phyloP scores from a whole-genome alignment of 2,329 filamentous ascomycete species.

The Karstenula rhodostoma region DNA sequence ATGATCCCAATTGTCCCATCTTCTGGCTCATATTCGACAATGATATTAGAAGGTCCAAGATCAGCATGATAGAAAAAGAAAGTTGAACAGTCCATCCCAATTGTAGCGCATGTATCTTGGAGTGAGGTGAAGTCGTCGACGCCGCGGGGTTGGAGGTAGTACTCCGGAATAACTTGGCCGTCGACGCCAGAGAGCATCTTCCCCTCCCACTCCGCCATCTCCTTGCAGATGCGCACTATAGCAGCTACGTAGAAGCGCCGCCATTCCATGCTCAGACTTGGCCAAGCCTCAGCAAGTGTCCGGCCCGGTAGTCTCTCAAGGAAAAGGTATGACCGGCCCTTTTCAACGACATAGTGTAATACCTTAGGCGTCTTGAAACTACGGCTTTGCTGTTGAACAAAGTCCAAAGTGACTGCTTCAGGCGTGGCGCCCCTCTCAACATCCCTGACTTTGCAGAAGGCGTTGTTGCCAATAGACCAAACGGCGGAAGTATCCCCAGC shows the following conservation, averaged over 20 bases:
- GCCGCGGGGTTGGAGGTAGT: conserved; percentile 6
- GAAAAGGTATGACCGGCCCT: conserved; percentile 37
- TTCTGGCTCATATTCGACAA: conserved; percentile 30
- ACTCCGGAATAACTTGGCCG: conserved; percentile 12
- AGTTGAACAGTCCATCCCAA: conserved; percentile 39
- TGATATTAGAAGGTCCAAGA: conserved; percentile 41
- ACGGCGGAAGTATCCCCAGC: conserved; percentile 30
- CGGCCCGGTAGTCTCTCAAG: conserved; percentile 31
- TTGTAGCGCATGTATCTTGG: conserved; percentile 1
- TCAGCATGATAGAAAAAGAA: conserved; percentile 43
- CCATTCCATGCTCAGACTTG: conserved; percentile 30
- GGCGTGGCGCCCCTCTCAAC: conserved; percentile 19
- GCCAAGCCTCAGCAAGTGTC: conserved; percentile 36
- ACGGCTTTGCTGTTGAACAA: conserved; percentile 16
- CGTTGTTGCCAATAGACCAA: conserved; percentile 24
- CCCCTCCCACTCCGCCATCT: conserved; percentile 20
- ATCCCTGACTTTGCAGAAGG: conserved; percentile 32
- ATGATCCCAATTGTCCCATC: conserved; percentile 37
- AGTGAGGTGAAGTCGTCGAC: conserved; percentile 12
- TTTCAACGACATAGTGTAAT: conserved; percentile 24
- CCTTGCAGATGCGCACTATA: conserved; percentile 22
- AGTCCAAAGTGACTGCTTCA: conserved; percentile 21
- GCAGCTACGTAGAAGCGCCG: conserved; percentile 28
- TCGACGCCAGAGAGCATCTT: conserved; percentile 12
- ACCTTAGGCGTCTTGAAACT: conserved; percentile 17